Evolutionary conservation across 331 rosid genomes (phyloP), one percentile per base, ranked within the genome.

Genomic region (Malus hybrid): DNA sequence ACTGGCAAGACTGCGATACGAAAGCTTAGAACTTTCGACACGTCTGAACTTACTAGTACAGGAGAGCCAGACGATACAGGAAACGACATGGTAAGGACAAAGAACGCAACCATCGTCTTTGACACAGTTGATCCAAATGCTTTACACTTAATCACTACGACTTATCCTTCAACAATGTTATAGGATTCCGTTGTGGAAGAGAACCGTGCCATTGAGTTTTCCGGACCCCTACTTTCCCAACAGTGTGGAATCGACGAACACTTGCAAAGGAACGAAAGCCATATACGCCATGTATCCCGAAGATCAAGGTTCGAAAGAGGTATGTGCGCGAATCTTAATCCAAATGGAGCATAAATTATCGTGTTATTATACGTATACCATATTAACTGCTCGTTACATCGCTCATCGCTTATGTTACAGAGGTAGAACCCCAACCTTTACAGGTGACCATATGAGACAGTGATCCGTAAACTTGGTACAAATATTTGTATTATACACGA

Each of bases 231-330:
- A 68, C n/a, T 78, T 39, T 55, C 77, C 36, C 87, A 71, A 71
- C 73, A 86, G 28, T 50, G 77, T 69, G 82, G 67, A 78, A 65
- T 79, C 22, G 89, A 84, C 6, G 97, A 88, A 66, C 80, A 76
- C 18, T 84, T 80, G 72, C 82, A 71, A 8, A 81, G 71, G 83
- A 88, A 88, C 65, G 97, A 91, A 76, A 84, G 80, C 70, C 82
- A 76, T 22, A 75, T 84, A 24, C 91, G 88, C 6, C 89, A 70
- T 11, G 85, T 75, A 32, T 73, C 72, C 54, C 90, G 96, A 31
- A 90, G 82, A 81, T 90, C 99, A 68, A 95, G 99, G n/a, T 88
- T 95, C 55, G 93, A 91, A 88, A 89, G 82, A 88, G 97, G 97
- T 91, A 89, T 9, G 52, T 1, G 34, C 19, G 11, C 55, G 20